Evolutionary conservation across 306 rosid genomes (phyloP), one percentile per base, ranked within the genome.

Genomic region (Rosa rugosa): DNA sequence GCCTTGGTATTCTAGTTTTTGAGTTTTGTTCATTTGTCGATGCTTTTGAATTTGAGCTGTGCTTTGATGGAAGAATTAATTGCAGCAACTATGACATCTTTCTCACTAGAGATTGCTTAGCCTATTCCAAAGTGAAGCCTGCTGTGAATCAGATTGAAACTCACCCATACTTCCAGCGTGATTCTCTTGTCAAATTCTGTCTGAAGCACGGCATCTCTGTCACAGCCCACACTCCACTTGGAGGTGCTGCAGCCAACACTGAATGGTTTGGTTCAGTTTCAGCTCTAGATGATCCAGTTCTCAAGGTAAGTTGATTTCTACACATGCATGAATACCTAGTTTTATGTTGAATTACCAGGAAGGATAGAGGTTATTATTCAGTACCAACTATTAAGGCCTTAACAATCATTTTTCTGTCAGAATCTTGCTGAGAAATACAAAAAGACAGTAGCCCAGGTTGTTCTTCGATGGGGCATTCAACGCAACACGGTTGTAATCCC

Each of bases 81-180:
- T 89, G 91, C 97, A 94, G 99, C 91, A 92, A 94, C 86, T 92
- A 87, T 67, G 97, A 94, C 69, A 84, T 92, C 85, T 94, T 91
- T 84, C 85, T 94, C 65, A 91, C 99, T 51, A 85, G 99, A 86
- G 99, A 92, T 66, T 94, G 97, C 86, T 85, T 92, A 62, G 97
- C 90, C 46, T 92, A 94, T 75, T 82, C 99, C 81, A 94, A 94
- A 92, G 87, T 91, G 82, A 91, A 91, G 90, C 99, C 99, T 27
- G 95, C 97, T 44, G 99, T 92, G 69, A 94, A 91, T 75, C 99
- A 94, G 89, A 83, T 92, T n/a, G 99, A 92, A 86, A 87, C 93
- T 44, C 99, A 94, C 77, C 97, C 99, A 49, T 94, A 92, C 82
- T 94, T 94, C 85, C 97, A 91, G 82, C 97, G 97, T 2, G 97